Percentiles rank a stretch among this genome's conserved stretches.
These are phyloP conservation scores for Phialophora tarda DNA, from an alignment of 2,329 filamentous ascomycete genomes.

Conservation along the genomic window DNA sequence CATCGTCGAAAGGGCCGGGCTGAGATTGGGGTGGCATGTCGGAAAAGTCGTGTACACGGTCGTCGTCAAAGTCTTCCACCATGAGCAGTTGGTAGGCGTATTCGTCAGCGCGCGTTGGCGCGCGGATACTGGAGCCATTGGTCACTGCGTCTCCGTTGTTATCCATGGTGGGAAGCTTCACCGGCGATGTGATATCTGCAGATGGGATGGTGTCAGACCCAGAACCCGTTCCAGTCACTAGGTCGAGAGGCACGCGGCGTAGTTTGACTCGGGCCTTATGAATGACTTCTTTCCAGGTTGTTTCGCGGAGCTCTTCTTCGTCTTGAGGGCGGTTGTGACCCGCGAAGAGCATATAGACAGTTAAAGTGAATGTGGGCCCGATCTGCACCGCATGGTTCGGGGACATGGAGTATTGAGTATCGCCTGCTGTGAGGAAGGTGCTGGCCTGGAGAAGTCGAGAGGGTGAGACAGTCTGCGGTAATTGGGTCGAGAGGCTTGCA, in stretches of 20 bases:
- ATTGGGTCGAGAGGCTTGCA: slow-evolving; percentile 77
- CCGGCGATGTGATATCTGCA: slow-evolving; percentile 36
- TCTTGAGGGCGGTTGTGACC: slow-evolving; percentile 70
- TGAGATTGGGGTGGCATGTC: slow-evolving; percentile 57
- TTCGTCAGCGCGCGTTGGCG: slow-evolving; percentile 60
- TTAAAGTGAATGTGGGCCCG: slow-evolving; percentile 83
- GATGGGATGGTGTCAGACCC: slow-evolving; percentile 46
- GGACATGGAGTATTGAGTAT: slow-evolving; percentile 76
- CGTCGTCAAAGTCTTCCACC: slow-evolving; percentile 80
- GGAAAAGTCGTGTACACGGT: slow-evolving; percentile 69
- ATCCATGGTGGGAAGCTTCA: not conserved
- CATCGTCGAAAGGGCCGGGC: slow-evolving; percentile 65
- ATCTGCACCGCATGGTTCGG: slow-evolving; percentile 74
- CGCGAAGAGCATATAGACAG: slow-evolving; percentile 92
- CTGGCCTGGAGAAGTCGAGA: slow-evolving; percentile 91
- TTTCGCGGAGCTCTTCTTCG: slow-evolving; percentile 64
- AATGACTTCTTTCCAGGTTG: slow-evolving; percentile 94
- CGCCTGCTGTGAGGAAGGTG: slow-evolving; percentile 84
- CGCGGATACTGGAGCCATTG: slow-evolving; percentile 42
- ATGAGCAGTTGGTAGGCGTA: slow-evolving; percentile 83
- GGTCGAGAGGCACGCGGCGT: slow-evolving; percentile 68
- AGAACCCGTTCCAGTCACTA: slow-evolving; percentile 46
- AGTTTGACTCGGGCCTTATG: slow-evolving; percentile 89
- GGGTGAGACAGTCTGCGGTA: slow-evolving; percentile 84
- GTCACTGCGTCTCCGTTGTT: not conserved